phyloP scores from a whole-genome alignment of 441 rosid species.

The Raphanus hybrid region DNA sequence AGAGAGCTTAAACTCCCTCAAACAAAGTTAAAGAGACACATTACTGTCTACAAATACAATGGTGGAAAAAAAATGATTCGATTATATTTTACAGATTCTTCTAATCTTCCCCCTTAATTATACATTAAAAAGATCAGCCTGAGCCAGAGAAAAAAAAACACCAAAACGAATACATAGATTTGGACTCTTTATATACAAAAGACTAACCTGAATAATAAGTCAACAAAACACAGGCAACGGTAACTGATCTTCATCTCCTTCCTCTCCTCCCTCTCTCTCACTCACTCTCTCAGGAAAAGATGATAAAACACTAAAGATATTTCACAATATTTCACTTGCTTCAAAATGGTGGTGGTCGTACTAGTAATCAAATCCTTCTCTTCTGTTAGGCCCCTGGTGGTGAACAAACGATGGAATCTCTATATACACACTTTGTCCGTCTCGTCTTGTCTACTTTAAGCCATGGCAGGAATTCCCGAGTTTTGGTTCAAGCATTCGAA shows the following conservation, averaged over 20 bases:
- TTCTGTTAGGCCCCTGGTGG: constrained; percentile 23
- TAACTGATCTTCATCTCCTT: background rate
- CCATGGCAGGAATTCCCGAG: constrained; percentile 96
- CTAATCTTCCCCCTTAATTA: constrained; percentile 26
- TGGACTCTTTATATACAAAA: background rate
- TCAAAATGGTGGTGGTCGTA: constrained; percentile 33
- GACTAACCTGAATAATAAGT: background rate
- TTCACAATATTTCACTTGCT: constrained; percentile 21
- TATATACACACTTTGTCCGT: constrained; percentile 57
- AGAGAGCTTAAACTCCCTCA: background rate
- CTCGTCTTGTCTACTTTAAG: constrained; percentile 51
- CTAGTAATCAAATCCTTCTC: constrained; percentile 22
- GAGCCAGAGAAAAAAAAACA: background rate
- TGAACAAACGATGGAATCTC: constrained; percentile 24
- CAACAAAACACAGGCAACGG: no score
- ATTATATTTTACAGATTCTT: constrained; percentile 26
- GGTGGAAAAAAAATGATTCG: background rate
- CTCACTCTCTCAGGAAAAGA: constrained; percentile 9
- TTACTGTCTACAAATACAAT: constrained; percentile 20
- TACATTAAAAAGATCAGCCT: background rate
- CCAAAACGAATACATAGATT: background rate
- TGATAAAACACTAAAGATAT: background rate
- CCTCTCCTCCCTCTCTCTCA: constrained; percentile 23
- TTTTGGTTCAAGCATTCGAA: constrained; percentile 90
- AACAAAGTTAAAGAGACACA: background rate